A percentile compares a stretch with the other conserved stretches of the same genome.
These are phyloP conservation scores for Aegle marmelos DNA, from an alignment of 345 rosid genomes.

Conservation along the genomic window DNA sequence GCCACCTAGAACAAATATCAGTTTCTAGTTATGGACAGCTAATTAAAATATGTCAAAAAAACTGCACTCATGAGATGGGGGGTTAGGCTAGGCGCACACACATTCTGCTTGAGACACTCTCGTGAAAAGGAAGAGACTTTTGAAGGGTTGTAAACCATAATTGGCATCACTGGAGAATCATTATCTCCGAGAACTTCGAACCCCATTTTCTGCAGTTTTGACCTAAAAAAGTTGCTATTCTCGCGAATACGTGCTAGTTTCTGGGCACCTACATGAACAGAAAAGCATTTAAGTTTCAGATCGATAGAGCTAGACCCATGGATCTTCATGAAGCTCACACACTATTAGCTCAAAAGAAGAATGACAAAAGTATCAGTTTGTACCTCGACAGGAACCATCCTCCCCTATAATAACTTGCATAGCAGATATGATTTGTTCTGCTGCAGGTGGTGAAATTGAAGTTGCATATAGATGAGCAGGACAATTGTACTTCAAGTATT, in stretches of 20 bases:
- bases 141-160: conserved; percentile 96
- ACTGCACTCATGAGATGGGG: not conserved
- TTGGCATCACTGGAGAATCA: conserved; percentile 97
- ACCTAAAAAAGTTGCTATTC: conserved; percentile 91
- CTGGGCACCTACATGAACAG: conserved; percentile 60
- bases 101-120: conserved; percentile 77
- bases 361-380: not conserved
- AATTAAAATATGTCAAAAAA: not conserved
- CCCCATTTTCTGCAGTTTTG: conserved; percentile 91
- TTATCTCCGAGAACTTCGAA: conserved; percentile 96
- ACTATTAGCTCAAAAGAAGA: not conserved
- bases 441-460: conserved; percentile 91
- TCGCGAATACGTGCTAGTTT: conserved; percentile 88
- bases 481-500: conserved; percentile 63
- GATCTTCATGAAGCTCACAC: not conserved
- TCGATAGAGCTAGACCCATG: not conserved
- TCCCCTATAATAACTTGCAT: conserved; percentile 87
- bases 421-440: conserved; percentile 82
- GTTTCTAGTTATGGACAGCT: not conserved
- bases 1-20: conserved; percentile 41
- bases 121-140: conserved; percentile 96
- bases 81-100: conserved; percentile 16
- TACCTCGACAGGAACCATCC: conserved; percentile 93
- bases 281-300: not conserved
- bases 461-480: conserved; percentile 97